Percentiles rank a stretch among this genome's conserved stretches.
Evolutionary conservation across 1,284 basidiomycete genomes (phyloP).

Genomic region (Ustilago esculenta): DNA sequence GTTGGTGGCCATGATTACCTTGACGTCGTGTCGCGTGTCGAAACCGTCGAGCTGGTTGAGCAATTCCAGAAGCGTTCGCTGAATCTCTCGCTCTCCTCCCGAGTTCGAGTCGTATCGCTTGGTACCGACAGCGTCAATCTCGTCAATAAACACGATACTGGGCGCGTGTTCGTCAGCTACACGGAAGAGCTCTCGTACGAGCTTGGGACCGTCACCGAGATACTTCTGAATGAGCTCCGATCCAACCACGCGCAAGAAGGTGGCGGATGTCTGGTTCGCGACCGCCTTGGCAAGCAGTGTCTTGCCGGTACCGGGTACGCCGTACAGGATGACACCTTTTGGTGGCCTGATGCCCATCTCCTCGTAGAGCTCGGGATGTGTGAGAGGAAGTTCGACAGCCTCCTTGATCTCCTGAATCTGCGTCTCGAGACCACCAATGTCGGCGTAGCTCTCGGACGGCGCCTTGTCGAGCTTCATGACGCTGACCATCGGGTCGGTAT

Average conservation of each 20-base stretch:
- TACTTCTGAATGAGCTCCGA: slow-evolving; percentile 99
- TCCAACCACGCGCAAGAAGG: slow-evolving; percentile 96
- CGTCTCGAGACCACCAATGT: slow-evolving; percentile 93
- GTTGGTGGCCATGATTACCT: slow-evolving; percentile 86
- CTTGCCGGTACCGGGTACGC: slow-evolving; percentile 98
- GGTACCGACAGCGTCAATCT: slow-evolving; percentile 70
- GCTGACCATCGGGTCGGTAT: slow-evolving; percentile 96
- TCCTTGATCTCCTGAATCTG: slow-evolving; percentile 99
- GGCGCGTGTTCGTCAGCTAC: slow-evolving; percentile 70
- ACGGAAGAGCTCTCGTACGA: slow-evolving; percentile 69
- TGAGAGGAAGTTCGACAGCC: slow-evolving; percentile 96
- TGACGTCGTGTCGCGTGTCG: slow-evolving; percentile 97
- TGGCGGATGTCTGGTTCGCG: slow-evolving; percentile 98
- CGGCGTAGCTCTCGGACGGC: slow-evolving; percentile 97
- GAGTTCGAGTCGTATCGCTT: slow-evolving; percentile 70
- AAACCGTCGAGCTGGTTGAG: slow-evolving; percentile 90
- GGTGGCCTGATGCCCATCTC: slow-evolving; percentile 99
- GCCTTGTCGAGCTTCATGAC: slow-evolving; percentile 97
- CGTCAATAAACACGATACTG: slow-evolving; percentile 70
- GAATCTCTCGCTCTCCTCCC: slow-evolving; percentile 69
- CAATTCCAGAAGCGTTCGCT: slow-evolving; percentile 69
- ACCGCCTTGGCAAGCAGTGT: slow-evolving; percentile 98
- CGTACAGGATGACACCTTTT: slow-evolving; percentile 98
- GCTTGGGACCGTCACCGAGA: slow-evolving; percentile 82
- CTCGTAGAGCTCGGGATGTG: slow-evolving; percentile 97